These are phyloP conservation scores for Kwoniella dendrophila DNA, from an alignment of 768 basidiomycete species.

Conservation along the genomic window DNA sequence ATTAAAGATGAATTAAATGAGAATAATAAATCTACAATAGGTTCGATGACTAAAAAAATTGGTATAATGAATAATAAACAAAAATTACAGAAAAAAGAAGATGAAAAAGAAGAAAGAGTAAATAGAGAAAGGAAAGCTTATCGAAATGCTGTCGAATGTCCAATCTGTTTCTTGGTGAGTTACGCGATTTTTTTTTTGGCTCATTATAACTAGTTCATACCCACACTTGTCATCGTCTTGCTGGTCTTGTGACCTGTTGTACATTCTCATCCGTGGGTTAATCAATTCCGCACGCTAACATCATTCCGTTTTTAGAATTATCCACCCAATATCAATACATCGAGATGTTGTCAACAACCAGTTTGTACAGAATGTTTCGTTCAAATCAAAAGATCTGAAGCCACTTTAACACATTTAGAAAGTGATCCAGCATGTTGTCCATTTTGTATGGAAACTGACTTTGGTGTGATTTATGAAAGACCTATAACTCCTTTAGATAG, in stretches of 20 bases:
- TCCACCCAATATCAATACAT: constrained; percentile 93
- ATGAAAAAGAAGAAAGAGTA: constrained; percentile 38
- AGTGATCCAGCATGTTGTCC: constrained; percentile 97
- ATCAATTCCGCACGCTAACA: no score
- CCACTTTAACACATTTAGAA: constrained; percentile 89
- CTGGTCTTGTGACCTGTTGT: constrained; percentile 24
- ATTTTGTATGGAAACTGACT: constrained; percentile 96
- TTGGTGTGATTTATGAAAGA: constrained; percentile 87
- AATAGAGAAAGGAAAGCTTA: constrained; percentile 78
- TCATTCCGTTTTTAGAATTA: constrained; percentile 70
- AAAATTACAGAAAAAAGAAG: constrained; percentile 30
- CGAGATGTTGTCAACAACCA: constrained; percentile 96
- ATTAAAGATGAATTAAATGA: constrained; percentile 41
- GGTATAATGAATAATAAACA: constrained; percentile 28
- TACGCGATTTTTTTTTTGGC: background rate
- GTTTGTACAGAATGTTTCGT: constrained; percentile 99
- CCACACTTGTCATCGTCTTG: background rate
- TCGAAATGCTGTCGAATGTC: constrained; percentile 85
- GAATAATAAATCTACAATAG: background rate
- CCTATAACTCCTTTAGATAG: constrained; percentile 25
- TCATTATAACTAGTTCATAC: no score
- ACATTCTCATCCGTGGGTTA: no score
- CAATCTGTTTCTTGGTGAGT: constrained; percentile 94
- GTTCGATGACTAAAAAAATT: constrained; percentile 38
- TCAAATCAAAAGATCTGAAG: constrained; percentile 95